Conservation (phyloP, 2,329 filamentous ascomycete genomes). For the Colletotrichum echinochloae region DNA sequence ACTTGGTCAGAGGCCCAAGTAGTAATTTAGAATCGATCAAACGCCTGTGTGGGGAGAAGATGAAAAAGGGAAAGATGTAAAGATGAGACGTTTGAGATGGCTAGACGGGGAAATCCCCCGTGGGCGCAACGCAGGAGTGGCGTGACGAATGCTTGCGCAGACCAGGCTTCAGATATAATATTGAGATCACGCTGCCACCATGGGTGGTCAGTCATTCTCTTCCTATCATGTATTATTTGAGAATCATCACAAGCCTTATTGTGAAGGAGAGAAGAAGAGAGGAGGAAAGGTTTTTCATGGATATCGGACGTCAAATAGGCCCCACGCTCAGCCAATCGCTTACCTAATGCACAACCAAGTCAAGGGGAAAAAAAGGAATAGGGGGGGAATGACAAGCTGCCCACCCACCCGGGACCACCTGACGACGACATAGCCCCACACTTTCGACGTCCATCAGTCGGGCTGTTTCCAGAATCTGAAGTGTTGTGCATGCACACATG, state of each 20-base stretch:
- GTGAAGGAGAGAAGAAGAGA: slow-evolving; percentile 48
- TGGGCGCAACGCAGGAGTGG: slow-evolving; percentile 1
- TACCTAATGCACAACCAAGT: slow-evolving; percentile 23
- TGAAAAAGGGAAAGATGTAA: slow-evolving; percentile 27
- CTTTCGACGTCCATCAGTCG: slow-evolving; percentile 13
- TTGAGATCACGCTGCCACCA: slow-evolving; percentile 70
- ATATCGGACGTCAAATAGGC: slow-evolving; percentile 39
- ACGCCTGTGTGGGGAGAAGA: neutral
- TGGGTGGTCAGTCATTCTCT: slow-evolving; percentile 72
- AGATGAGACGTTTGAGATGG: slow-evolving; percentile 34
- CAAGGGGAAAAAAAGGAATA: neutral
- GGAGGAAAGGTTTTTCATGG: slow-evolving; percentile 42
- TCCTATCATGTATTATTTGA: slow-evolving; percentile 72
- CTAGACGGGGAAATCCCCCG: slow-evolving; percentile 13
- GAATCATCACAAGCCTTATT: slow-evolving; percentile 72
- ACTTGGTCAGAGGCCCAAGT: neutral
- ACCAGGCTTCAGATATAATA: slow-evolving; percentile 68
- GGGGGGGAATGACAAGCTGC: slow-evolving; percentile 6
- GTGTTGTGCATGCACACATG: slow-evolving; percentile 20
- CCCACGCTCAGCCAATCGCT: slow-evolving; percentile 17
- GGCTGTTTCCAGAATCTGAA: slow-evolving; percentile 27
- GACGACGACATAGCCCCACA: slow-evolving; percentile 26
- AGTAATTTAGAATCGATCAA: neutral
- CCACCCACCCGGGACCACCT: neutral
- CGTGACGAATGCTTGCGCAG: slow-evolving; percentile 27